Evolutionary conservation across 2,329 filamentous ascomycete genomes (phyloP).

Genomic region (Ascocoryne sarcoides): DNA sequence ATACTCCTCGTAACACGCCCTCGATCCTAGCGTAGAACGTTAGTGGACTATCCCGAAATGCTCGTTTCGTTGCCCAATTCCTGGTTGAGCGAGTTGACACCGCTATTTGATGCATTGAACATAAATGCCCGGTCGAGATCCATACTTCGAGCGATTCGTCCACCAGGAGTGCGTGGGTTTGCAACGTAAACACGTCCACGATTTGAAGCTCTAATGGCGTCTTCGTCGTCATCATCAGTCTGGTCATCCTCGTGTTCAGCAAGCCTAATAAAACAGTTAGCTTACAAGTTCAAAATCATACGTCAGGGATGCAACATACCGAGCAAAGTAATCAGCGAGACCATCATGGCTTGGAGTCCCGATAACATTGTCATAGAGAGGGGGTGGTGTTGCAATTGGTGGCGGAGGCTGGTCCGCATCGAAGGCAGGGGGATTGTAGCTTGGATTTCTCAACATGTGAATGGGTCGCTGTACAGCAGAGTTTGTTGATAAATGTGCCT

Average conservation of each 20-base stretch:
- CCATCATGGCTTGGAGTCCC: constrained; percentile 42
- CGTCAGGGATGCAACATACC: too few species aligned
- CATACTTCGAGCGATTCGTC: constrained; percentile 27
- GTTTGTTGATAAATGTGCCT: constrained; percentile 36
- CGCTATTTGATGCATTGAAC: constrained; percentile 14
- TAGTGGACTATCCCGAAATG: too few species aligned
- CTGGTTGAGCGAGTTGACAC: background rate
- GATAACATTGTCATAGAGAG: constrained; percentile 58
- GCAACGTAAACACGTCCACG: constrained; percentile 27
- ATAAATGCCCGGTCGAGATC: constrained; percentile 29
- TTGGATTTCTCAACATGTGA: constrained; percentile 58
- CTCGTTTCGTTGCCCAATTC: background rate
- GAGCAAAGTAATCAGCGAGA: constrained; percentile 61
- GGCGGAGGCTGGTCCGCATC: constrained; percentile 61
- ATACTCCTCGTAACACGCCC: too few species aligned
- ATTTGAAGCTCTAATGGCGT: constrained; percentile 15
- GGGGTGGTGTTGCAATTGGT: constrained; percentile 59
- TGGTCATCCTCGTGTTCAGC: constrained; percentile 24
- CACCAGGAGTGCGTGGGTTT: constrained; percentile 28
- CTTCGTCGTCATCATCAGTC: constrained; percentile 26
- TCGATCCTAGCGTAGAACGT: too few species aligned
- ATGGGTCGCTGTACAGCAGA: constrained; percentile 39
- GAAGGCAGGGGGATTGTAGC: constrained; percentile 63
- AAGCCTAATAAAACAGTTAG: too few species aligned
- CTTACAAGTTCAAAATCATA: constrained; percentile 1